Evolutionary conservation across 1,139 yeast genomes (phyloP), one percentile per base, ranked within the genome.

Genomic region (Suhomyces choctaworum): DNA sequence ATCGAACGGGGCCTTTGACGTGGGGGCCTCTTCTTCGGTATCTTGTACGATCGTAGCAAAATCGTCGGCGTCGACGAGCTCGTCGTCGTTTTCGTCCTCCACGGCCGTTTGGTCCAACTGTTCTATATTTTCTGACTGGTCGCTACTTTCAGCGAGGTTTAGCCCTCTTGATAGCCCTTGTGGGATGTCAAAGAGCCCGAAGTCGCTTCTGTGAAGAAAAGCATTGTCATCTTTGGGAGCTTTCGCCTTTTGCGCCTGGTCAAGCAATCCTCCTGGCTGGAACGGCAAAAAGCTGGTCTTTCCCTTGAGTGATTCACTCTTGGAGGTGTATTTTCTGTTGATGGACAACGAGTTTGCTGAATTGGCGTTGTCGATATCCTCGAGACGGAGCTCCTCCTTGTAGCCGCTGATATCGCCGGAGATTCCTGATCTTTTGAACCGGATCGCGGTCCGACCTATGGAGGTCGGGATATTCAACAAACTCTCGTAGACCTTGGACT

Each of bases 241-340:
- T 1, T 54, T 52, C 4, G 58, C 52, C 19, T 31, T 29, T 21
- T 50, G 49, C 10, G 51, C 45, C 31, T 56, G 62, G 25, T 63
- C 64, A 45, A 79, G 60, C 12, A 87, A 57, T 2, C 97, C 97
- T 46, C 98, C 97, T 0, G 98, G 98, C 36, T 85, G 82, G 56
- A 94, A 92, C 0, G 99, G 98, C 51, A 92, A 64, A 51, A 76
- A 86, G 15, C 81, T 76, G 0, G 95, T 74, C 6, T 80, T 71
- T 0, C 97, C 97, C 31, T 75, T 67, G 2, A 87, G 64, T 3
- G 81, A 66, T 34, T 80, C 84, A 17, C 72, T 67, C 45, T 78
- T 80, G 3, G 83, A 70, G 6, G 81, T 78, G 45, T 81, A 78
- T 41, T 80, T 76, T 46, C 98, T 72, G 27, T 73, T 80, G 40